These are phyloP conservation scores for Myriosclerotinia curreyana DNA, from an alignment of 2,329 filamentous ascomycete species.

Conservation along the genomic window DNA sequence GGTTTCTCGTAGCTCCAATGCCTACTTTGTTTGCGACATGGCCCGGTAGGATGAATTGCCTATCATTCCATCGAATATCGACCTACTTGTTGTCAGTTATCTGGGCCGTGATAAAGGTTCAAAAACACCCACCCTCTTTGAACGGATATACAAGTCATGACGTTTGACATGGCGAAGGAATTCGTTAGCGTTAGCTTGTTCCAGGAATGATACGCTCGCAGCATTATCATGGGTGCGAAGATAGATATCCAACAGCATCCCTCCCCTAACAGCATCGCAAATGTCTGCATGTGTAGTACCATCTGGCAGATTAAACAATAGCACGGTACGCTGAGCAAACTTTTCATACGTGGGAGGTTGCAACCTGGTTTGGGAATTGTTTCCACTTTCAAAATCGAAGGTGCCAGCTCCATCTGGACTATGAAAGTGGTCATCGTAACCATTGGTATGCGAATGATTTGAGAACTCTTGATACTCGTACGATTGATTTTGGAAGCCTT, in stretches of 20 bases:
- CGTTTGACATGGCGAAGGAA: conserved; percentile 64
- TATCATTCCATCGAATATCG: conserved; percentile 65
- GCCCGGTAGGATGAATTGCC: conserved; percentile 62
- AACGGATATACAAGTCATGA: conserved; percentile 65
- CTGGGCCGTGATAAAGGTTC: not conserved
- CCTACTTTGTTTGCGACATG: conserved; percentile 64
- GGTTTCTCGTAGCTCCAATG: conserved; percentile 68
- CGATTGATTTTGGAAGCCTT: conserved; percentile 27
- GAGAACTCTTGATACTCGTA: conserved; percentile 24
- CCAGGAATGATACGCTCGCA: conserved; percentile 68
- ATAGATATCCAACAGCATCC: conserved; percentile 66
- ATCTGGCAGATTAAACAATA: conserved; percentile 60
- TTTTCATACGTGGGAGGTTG: conserved; percentile 33
- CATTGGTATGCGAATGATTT: conserved; percentile 24
- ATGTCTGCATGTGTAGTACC: conserved; percentile 64
- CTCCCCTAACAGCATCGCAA: conserved; percentile 63
- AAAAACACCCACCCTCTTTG: conserved; percentile 56
- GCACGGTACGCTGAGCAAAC: conserved; percentile 53
- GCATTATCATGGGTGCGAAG: conserved; percentile 56
- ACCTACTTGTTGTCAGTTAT: conserved; percentile 48
- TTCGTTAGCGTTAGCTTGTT: conserved; percentile 57
- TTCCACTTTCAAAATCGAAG: conserved; percentile 30
- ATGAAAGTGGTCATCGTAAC: conserved; percentile 29
- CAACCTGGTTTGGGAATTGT: conserved; percentile 27
- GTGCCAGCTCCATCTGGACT: conserved; percentile 28